Base-by-base conservation (phyloP, 2,329 filamentous ascomycete species). In the Fusarium sororula region DNA sequence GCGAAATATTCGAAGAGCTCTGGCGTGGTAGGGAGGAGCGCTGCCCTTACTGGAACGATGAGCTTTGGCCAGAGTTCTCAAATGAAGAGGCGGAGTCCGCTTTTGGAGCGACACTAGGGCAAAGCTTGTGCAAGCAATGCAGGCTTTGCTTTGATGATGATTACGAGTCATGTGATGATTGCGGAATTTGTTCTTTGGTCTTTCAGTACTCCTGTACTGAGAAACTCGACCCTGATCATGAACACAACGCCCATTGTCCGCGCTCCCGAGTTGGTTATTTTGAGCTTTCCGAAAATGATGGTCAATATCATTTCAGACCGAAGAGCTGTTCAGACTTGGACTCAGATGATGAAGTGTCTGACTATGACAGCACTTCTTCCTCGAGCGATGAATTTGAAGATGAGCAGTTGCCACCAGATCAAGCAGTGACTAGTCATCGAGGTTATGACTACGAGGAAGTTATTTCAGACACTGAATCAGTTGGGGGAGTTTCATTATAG, bases 221-320 rank as follows among this genome's bases (percentile, higher is more conserved):
- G 13, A 5, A 22, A 7, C 1, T 2, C 9, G 45, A 47, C 18
- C 1, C 0, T 28, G 45, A 47, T 22, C 45, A 47, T 28, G 0
- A 3, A 11, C 45, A 47, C 4, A 0, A 6, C 45, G 0, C 0
- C 4, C 0, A 0, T 22, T 47, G 45, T 15, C 13, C 26, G 3
- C 26, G 45, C 13, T 28, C 13, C 0, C 26, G 26, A 2, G 20
- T 47, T 6, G 45, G 45, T 4, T 47, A 47, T 22, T 22, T 47
- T 5, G 26, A 47, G 18, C 44, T 4, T 28, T 28, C 0, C 6
- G 1, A 47, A 7, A 10, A 14, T 20, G 8, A 4, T 47, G 12
- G 18, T 18, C 12, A 10, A 4, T 28, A 20, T 22, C 0, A 0
- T 3, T 28, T 47, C 13, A 47, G 24, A 10, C 24, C 13, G 13